Conservation (phyloP, 352 stramenopile genomes). For the Plasmopara viticola region DNA sequence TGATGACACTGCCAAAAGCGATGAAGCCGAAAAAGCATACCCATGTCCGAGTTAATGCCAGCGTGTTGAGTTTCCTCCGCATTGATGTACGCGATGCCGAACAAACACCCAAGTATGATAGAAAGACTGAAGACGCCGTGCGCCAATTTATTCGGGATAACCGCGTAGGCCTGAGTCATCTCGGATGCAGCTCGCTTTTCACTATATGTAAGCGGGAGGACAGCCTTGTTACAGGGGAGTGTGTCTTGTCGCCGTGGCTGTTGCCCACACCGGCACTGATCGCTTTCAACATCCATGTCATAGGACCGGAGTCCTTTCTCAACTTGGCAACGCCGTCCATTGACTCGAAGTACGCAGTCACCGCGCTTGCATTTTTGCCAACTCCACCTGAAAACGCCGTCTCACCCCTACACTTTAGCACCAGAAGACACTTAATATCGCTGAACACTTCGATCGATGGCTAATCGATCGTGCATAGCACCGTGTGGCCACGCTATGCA, state of each 20-base stretch:
- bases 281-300: not conserved
- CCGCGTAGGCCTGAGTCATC: conserved; percentile 27
- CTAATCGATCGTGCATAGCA: not conserved
- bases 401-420: not conserved
- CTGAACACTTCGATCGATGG: conserved; percentile 1
- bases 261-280: conserved; percentile 1
- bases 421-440: not conserved
- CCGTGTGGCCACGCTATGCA: not conserved
- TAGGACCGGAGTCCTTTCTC: not conserved
- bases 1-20: conserved; percentile 51
- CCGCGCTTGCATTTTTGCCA: not conserved
- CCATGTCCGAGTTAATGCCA: conserved; percentile 24
- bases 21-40: conserved; percentile 69
- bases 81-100: conserved; percentile 19
- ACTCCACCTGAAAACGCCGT: not conserved
- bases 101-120: conserved; percentile 17
- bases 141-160: conserved; percentile 74
- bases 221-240: conserved; percentile 17
- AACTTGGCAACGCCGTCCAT: not conserved
- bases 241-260: conserved; percentile 4
- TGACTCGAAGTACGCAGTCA: not conserved
- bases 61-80: conserved; percentile 17
- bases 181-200: conserved; percentile 26
- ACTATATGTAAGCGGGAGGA: conserved; percentile 21
- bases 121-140: conserved; percentile 21